These are phyloP conservation scores for Monosporascus sp. DNA, from an alignment of 2,329 filamentous ascomycete genomes.

Conservation along the genomic window DNA sequence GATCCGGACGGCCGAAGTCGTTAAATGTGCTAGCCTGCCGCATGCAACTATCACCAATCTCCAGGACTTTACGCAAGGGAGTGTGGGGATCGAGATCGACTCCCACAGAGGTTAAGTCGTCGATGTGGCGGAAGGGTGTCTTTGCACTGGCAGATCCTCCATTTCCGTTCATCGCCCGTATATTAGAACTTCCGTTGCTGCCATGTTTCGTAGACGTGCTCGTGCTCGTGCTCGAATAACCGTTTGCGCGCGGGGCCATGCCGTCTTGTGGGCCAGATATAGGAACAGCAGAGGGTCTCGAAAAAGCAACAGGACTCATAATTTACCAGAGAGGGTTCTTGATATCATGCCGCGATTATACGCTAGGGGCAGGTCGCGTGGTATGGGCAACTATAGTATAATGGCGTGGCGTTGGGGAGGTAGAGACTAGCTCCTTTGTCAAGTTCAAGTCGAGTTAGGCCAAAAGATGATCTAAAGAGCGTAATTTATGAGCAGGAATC, in stretches of 20 bases:
- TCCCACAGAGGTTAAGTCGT: slow-evolving; percentile 44
- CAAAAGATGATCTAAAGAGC: background rate
- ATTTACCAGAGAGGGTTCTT: slow-evolving; percentile 4
- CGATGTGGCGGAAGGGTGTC: slow-evolving; percentile 45
- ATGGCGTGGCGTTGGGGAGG: background rate
- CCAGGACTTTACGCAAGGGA: slow-evolving; percentile 50
- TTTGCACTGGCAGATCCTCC: slow-evolving; percentile 16
- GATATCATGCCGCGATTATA: slow-evolving; percentile 4
- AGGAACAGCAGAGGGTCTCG: slow-evolving; percentile 7
- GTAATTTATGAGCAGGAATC: background rate
- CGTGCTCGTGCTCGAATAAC: slow-evolving; percentile 5
- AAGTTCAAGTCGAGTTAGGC: background rate
- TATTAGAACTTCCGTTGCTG: background rate
- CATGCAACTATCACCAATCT: slow-evolving; percentile 47
- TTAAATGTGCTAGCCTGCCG: slow-evolving; percentile 58
- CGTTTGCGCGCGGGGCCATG: slow-evolving; percentile 13
- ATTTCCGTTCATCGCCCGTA: slow-evolving; percentile 23
- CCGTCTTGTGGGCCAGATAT: slow-evolving; percentile 5
- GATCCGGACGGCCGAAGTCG: slow-evolving; percentile 62
- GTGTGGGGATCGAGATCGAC: slow-evolving; percentile 44
- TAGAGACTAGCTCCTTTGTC: background rate
- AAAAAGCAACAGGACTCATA: slow-evolving; percentile 21
- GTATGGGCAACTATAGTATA: too few species aligned
- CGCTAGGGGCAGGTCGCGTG: background rate
- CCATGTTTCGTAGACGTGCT: background rate